Percentiles rank a stretch among this genome's conserved stretches.
Conservation (phyloP, 805 yeast species). For the Saccharomycopsis sp. region DNA sequence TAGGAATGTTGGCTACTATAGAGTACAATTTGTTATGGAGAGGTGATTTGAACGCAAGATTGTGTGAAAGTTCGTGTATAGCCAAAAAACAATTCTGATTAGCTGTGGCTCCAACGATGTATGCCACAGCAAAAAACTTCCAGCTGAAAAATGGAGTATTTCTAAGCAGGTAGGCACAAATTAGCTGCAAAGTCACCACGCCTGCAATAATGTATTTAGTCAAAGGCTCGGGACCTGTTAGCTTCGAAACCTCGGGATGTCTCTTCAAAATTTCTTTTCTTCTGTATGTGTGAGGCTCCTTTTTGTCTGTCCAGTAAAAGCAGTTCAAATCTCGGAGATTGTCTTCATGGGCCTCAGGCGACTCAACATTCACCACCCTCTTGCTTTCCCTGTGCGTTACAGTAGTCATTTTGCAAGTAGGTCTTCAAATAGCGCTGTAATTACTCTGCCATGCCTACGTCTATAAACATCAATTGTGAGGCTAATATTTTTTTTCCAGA, state of each 20-base stretch:
- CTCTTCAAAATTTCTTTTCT: constrained; percentile 66
- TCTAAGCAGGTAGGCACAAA: constrained; percentile 55
- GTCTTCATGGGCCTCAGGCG: constrained; percentile 11
- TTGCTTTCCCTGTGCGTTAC: constrained; percentile 20
- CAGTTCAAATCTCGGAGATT: constrained; percentile 36
- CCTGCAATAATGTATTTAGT: constrained; percentile 69
- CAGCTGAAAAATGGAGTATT: constrained; percentile 45
- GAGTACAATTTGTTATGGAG: constrained; percentile 70
- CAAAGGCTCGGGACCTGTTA: constrained; percentile 79
- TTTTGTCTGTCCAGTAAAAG: constrained; percentile 77
- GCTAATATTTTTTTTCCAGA: neutral
- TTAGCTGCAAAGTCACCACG: constrained; percentile 64
- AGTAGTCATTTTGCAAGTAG: constrained; percentile 5
- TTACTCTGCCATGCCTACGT: neutral
- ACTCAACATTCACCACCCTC: constrained; percentile 11
- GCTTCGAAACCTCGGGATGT: constrained; percentile 72
- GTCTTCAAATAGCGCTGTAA: too few relatives aligned
- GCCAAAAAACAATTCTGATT: constrained; percentile 81
- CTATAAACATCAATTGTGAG: neutral
- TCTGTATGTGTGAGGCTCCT: constrained; percentile 74
- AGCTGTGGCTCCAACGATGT: constrained; percentile 78
- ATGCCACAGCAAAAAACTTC: constrained; percentile 58
- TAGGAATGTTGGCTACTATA: constrained; percentile 73
- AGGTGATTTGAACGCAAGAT: constrained; percentile 75
- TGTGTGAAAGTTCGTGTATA: constrained; percentile 84